Evolutionary conservation across 352 stramenopile genomes (phyloP).

Genomic region (Phytophthora pseudosyringae): DNA sequence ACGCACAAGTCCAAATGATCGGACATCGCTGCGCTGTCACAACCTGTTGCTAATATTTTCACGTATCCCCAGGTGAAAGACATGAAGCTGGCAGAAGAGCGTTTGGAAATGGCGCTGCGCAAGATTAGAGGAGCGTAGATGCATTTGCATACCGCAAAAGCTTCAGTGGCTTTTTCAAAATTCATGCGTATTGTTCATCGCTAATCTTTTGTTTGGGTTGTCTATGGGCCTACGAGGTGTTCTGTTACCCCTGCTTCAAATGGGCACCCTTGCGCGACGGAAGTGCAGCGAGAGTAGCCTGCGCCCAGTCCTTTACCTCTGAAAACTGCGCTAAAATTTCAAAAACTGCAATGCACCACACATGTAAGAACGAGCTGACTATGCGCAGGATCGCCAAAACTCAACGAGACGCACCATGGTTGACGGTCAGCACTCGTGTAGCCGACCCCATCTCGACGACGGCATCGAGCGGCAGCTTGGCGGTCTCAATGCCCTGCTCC

Average conservation of each 20-base stretch:
- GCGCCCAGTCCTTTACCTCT: constrained; percentile 76
- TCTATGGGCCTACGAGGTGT: constrained; percentile 22
- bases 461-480: constrained; percentile 92
- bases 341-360: constrained; percentile 56
- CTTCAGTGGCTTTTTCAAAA: constrained; percentile 1
- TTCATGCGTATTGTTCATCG: constrained; percentile 16
- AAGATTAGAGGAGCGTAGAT: constrained; percentile 60
- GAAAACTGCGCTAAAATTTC: constrained; percentile 80
- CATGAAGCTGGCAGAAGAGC: constrained; percentile 77
- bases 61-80: constrained; percentile 67
- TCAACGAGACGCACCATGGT: constrained; percentile 68
- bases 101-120: constrained; percentile 77
- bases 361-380: background rate
- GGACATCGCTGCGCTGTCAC: background rate
- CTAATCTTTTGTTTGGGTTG: constrained; percentile 5
- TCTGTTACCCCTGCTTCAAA: constrained; percentile 45
- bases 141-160: constrained; percentile 1
- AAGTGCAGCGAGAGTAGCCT: constrained; percentile 71
- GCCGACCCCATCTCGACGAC: constrained; percentile 73
- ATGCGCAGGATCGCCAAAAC: background rate
- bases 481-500: constrained; percentile 90
- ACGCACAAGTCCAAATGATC: background rate
- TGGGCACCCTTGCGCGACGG: constrained; percentile 75
- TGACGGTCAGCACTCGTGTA: constrained; percentile 89
- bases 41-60: constrained; percentile 7